Evolutionary conservation across 2,329 filamentous ascomycete species (phyloP), one percentile per base, ranked within the genome.

Genomic region (Colletotrichum lindemuthianum): DNA sequence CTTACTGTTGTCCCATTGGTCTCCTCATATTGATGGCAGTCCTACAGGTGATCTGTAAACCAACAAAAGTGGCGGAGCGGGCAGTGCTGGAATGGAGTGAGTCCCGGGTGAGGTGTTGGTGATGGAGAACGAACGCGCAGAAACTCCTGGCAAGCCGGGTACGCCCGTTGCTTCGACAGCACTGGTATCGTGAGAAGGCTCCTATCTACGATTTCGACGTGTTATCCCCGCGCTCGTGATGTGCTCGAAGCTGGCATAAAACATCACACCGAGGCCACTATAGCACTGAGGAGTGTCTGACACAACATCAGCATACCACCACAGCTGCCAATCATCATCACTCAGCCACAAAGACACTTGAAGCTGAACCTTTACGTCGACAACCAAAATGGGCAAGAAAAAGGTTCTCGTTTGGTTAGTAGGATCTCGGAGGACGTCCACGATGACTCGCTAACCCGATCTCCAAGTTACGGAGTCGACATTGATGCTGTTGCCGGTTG

Each of bases 401-500:
- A 69, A 71, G 47, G 66, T 71, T 36, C 65, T 73, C 32, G 69
- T 69, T 2, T 70, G 70, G 70, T 71, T 33, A 15, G 68, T 2
- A 33, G 1, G 7, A 37, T 13, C 11, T 2, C 0, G 8, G 15
- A 33, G 57, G 11, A n/a, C 2, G 5, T 9, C 8, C 16, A 5
- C 11, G 43, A 12, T 7, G 8, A 39, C 39, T 43, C 7, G 39
- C 56, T 49, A 11, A 36, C 32, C 11, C 2, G 9, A 8, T 13
- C 13, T 12, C 34, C 36, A 40, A 81, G 85, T 69, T 91, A 91
- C 70, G 88, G 89, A 3, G 88, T 92, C 15, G 90, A 93, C 67
- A 88, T 93, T 41, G 90, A 93, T 69, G 90, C 90, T 15, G 88
- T 92, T 2, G 86, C 90, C 2, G 90, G 90, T 10, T 93, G 90